Evolutionary conservation across 2,329 filamentous ascomycete species (phyloP).

Genomic region (Chaetomium sp.): DNA sequence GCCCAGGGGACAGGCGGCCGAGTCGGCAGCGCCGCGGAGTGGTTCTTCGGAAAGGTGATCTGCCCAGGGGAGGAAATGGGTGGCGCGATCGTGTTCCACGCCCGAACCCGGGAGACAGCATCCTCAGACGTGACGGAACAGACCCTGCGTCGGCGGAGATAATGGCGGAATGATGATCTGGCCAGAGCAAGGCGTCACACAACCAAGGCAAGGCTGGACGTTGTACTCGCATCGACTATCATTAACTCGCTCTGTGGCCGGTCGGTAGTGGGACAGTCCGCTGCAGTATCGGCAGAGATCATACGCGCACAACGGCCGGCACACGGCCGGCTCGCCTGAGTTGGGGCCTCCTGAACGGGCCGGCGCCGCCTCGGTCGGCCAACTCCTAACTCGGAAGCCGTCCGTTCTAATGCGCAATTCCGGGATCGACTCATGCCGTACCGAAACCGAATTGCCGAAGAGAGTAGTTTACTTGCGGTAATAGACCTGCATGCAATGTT

Average conservation of each 20-base stretch:
- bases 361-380: slow-evolving; percentile 22
- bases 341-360: slow-evolving; percentile 25
- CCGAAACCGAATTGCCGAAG: neutral
- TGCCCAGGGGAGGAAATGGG: slow-evolving; percentile 22
- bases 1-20: neutral
- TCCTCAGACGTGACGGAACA: slow-evolving; percentile 22
- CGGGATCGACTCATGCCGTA: neutral
- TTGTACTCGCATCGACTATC: slow-evolving; percentile 20
- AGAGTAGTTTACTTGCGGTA: slow-evolving; percentile 52
- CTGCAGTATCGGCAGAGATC: slow-evolving; percentile 30
- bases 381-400: neutral
- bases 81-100: slow-evolving; percentile 30
- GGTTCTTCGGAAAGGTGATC: slow-evolving; percentile 23
- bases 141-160: slow-evolving; percentile 27
- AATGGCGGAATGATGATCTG: slow-evolving; percentile 29
- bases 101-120: slow-evolving; percentile 26
- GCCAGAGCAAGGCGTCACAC: slow-evolving; percentile 25
- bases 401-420: neutral
- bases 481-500: slow-evolving; percentile 50
- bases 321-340: slow-evolving; percentile 21
- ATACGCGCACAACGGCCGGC: slow-evolving; percentile 25
- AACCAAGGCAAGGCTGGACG: slow-evolving; percentile 22
- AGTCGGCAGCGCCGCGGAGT: slow-evolving; percentile 16
- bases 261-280: slow-evolving; percentile 25
- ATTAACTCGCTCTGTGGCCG: slow-evolving; percentile 26